Evolutionary conservation across 352 stramenopile genomes (phyloP), one percentile per base, ranked within the genome.

Genomic region (Globisporangium nodosum): DNA sequence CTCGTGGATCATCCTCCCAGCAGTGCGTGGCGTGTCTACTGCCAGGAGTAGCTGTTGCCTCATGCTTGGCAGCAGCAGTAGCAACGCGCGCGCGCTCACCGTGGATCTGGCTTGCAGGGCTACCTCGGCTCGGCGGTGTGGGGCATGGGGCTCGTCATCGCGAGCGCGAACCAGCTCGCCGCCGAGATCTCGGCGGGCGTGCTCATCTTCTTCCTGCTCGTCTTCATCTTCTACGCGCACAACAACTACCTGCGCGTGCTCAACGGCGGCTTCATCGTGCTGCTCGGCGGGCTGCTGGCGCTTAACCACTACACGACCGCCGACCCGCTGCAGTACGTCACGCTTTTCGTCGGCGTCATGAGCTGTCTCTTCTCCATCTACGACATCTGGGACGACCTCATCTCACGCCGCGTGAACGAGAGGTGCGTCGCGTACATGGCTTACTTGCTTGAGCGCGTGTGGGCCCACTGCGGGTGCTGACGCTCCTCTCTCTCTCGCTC

Each of bases 321-420:
- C 63, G 63, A 93, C 45, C 74, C 78, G 9, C 66, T 94, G 48
- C 82, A 85, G 58, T 96, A 92, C 69, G 70, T 94, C 63, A 89
- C 85, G 56, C 83, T 96, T 54, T 93, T 96, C 54, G 58, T 96
- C 18, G 87, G 87, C 43, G 85, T 94, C 74, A 96, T 96, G 87
- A 94, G 84, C 76, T 93, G 87, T 56, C 78, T 94, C 56, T 96
- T 95, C 65, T 93, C 85, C 27, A 85, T 96, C 59, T 96, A 96
- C 64, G 87, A 96, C 65, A 95, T 95, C 52, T 95, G 82, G 75
- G 87, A 96, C 68, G 87, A 96, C 61, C 81, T 96, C 64, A 94
- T 96, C 71, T 90, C 82, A 42, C 84, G 87, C 21, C 81, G 87
- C 40, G 76, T 94, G 18, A 92, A 95, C 61, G 84, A 92, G 50